Evolutionary conservation across 768 basidiomycete genomes (phyloP), one percentile per base, ranked within the genome.

Genomic region (Rhizopogon rudus): DNA sequence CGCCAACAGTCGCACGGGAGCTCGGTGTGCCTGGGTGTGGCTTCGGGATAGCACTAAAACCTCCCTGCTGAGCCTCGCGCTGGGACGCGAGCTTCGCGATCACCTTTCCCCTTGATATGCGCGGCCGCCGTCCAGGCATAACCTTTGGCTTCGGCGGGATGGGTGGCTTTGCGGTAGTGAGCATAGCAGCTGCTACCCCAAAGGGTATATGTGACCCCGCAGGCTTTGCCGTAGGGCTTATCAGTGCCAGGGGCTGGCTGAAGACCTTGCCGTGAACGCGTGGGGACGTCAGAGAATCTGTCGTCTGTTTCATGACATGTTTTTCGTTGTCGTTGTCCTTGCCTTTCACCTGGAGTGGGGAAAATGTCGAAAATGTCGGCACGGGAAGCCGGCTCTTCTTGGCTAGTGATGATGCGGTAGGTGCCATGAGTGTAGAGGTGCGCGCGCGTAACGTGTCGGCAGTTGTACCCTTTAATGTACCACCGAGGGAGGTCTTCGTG

Each of bases 51-150:
- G 56, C 53, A 8, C 59, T 63, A 8, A 64, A 65, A 45, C 66
- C 55, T 28, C 67, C 49, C 6, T 70, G 60, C 55, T 64, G 69
- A 9, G 66, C 67, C 13, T 79, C 81, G 6, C 90, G 82, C 67
- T 91, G 86, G 13, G 86, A 86, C 1, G 85, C 87, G 37, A 91
- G 73, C 61, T 78, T 81, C 0, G 89, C 87, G 44, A 91, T 89
- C 40, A 92, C 87, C 57, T 84, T 86, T 28, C 88, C 88, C 40
- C 91, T 81, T 42, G 90, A 92, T 59, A 92, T 88, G 7, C 88
- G 81, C 4, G 90, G 90, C 65, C 83, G 85, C 54, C 87, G 80
- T 8, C 79, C 75, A 28, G 75, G 60, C 17, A 71, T 55, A 14
- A 63, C 58, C 55, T 71, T 73, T 5, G 64, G 64, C 52, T 67